Base-by-base conservation (phyloP, 371 early-diverging fungal species). In the Mucor racemosus region DNA sequence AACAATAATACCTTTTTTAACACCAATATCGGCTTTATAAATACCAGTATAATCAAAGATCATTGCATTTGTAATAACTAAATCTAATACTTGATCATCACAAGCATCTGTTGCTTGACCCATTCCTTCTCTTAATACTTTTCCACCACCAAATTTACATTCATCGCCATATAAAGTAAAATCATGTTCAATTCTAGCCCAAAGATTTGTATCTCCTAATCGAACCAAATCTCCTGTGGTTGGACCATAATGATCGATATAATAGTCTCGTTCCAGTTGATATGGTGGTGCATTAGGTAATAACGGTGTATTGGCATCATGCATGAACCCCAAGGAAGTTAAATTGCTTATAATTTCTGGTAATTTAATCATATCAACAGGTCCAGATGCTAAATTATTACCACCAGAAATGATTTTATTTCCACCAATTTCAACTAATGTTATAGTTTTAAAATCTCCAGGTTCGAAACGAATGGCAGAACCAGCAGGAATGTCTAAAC, bases 21-120 rank as follows among this genome's bases (percentile, higher is more conserved):
- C 88, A 66, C 98, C 98, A 74, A 96, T 95, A 71, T 97, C 97
- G 9, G 98, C 96, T 87, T 97, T 97, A 84, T 92, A 94, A 54
- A 97, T 93, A 11, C 97, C 97, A 14, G 93, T 91, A 67, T 92
- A 93, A 73, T 97, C 98, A 50, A 97, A 77, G 66, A 97, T 91
- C 42, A 96, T 71, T 1, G 92, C 93, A 72, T 97, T 97, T 39
- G 97, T 96, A 57, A 97, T 94, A 3, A 96, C 96, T 55, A 96
- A 76, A 75, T 97, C 98, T 61, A 96, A 75, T 5, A 92, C 89
- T 53, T 92, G 91, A 1, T 62, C 75, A 65, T 89, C 90, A 3
- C 69, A 50, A 15, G 86, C 70, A 14, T 82, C 85, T 14, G 88
- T 88, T 4, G 87, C 84, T 74, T 94, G 95, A n/a, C 97, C 96